Evolutionary conservation across 176 grass and related monocot species (phyloP).

Genomic region (Alloteropsis semialata): DNA sequence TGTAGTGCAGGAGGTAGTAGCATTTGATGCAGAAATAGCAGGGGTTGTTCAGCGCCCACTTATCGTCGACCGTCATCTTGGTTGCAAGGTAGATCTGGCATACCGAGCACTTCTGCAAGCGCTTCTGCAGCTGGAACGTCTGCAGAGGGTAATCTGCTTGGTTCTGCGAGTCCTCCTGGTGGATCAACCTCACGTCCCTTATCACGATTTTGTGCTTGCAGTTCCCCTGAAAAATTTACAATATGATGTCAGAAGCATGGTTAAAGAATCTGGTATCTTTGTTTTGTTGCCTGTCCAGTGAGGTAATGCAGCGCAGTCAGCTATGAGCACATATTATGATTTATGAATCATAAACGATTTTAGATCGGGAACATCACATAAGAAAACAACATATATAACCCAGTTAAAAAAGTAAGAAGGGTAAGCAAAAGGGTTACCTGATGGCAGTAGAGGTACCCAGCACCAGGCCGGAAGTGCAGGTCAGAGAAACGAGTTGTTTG

Average conservation of each 20-base stretch:
- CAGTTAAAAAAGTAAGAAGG: no score
- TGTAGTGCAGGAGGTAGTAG: slow-evolving; percentile 95
- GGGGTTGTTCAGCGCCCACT: slow-evolving; percentile 81
- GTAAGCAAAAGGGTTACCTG: no score
- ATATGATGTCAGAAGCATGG: neutral
- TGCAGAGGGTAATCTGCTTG: slow-evolving; percentile 69
- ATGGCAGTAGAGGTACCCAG: slow-evolving; percentile 86
- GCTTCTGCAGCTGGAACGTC: slow-evolving; percentile 67
- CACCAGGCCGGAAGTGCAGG: slow-evolving; percentile 67
- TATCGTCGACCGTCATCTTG: slow-evolving; percentile 88
- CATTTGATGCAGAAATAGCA: slow-evolving; percentile 96
- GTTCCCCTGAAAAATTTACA: slow-evolving; percentile 61
- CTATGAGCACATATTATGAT: neutral
- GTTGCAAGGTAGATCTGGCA: slow-evolving; percentile 76
- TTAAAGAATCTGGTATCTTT: neutral
- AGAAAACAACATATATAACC: slow-evolving; percentile 9
- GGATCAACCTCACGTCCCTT: slow-evolving; percentile 83
- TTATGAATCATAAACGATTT: neutral
- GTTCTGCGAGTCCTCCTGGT: slow-evolving; percentile 74
- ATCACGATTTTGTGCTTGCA: slow-evolving; percentile 85
- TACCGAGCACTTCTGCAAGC: slow-evolving; percentile 73
- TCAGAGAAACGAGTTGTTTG: slow-evolving; percentile 71
- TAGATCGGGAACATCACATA: neutral
- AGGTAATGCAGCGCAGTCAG: neutral
- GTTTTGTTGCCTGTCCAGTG: neutral